Evolutionary conservation across 1,284 basidiomycete species (phyloP).

Genomic region (Vanrija sp.): DNA sequence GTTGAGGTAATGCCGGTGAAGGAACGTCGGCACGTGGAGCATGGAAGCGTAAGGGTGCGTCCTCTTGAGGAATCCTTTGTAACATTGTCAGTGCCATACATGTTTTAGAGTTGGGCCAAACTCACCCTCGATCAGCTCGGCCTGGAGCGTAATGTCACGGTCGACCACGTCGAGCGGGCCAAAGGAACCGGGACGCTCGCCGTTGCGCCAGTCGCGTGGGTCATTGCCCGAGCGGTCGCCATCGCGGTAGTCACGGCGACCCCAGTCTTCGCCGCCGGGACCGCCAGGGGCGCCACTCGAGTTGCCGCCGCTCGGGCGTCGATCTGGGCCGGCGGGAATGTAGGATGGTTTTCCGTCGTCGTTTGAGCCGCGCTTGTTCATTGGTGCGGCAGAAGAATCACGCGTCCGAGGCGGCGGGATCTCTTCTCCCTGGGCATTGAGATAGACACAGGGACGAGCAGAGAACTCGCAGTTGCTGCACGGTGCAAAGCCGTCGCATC

Average conservation of each 20-base stretch:
- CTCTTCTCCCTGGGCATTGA: constrained; percentile 47
- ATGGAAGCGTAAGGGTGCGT: constrained; percentile 48
- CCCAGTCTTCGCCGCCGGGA: constrained; percentile 5
- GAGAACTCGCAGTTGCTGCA: constrained; percentile 55
- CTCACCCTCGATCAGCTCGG: constrained; percentile 44
- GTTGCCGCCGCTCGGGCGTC: constrained; percentile 6
- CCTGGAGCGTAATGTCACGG: constrained; percentile 28
- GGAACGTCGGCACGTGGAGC: constrained; percentile 50
- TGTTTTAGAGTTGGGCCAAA: background rate
- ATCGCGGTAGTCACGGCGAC: constrained; percentile 9
- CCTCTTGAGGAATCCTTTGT: constrained; percentile 45
- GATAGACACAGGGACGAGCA: constrained; percentile 49
- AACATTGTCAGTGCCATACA: background rate
- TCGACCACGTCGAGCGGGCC: constrained; percentile 37
- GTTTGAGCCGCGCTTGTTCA: constrained; percentile 8
- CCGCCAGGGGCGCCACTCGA: background rate
- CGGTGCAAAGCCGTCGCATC: constrained; percentile 53
- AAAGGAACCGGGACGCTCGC: constrained; percentile 3
- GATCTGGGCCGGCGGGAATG: background rate
- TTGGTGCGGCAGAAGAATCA: constrained; percentile 25
- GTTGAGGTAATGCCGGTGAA: constrained; percentile 48
- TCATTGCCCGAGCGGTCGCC: background rate
- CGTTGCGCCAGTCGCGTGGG: constrained; percentile 5
- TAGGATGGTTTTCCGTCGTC: constrained; percentile 9
- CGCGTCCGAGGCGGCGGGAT: constrained; percentile 48